Percentiles rank a stretch among this genome's conserved stretches.
These are phyloP conservation scores for Phytophthora sansomeana DNA, from an alignment of 352 stramenopile genomes.

Conservation along the genomic window DNA sequence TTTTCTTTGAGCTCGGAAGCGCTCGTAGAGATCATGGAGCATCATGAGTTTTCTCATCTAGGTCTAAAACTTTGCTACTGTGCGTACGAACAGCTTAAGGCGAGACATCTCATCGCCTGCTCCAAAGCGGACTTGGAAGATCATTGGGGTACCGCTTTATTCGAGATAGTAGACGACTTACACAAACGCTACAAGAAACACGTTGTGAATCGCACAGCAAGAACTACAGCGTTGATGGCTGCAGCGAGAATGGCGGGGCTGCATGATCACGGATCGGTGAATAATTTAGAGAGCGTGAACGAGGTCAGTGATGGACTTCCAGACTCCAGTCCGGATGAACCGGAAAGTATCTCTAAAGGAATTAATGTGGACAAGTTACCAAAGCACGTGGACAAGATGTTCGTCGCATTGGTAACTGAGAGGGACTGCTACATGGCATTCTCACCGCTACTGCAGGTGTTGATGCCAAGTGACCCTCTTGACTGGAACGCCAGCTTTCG, in stretches of 20 bases:
- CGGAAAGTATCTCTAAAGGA: background rate
- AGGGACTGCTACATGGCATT: constrained; percentile 54
- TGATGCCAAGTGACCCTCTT: constrained; percentile 41
- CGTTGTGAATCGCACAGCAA: background rate
- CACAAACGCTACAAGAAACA: constrained; percentile 6
- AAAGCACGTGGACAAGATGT: constrained; percentile 33
- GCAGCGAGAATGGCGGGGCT: background rate
- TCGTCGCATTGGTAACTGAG: constrained; percentile 32
- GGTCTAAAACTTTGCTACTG: constrained; percentile 27
- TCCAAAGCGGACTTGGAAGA: constrained; percentile 39
- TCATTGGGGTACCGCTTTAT: constrained; percentile 31
- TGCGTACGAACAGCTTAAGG: constrained; percentile 25
- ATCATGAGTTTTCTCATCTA: constrained; percentile 30
- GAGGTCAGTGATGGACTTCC: constrained; percentile 4
- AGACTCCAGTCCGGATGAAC: background rate
- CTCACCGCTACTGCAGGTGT: constrained; percentile 47
- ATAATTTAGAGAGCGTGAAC: constrained; percentile 4
- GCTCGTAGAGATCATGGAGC: constrained; percentile 52
- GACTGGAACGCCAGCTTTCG: constrained; percentile 42
- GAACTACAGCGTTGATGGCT: background rate
- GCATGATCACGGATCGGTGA: background rate
- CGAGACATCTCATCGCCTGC: constrained; percentile 12
- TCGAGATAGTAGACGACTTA: constrained; percentile 28
- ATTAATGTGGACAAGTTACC: constrained; percentile 17
- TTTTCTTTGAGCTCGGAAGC: constrained; percentile 46